Evolutionary conservation across 495 filamentous ascomycete species (phyloP), one percentile per base, ranked within the genome.

Genomic region (Aspergillus ostianus): DNA sequence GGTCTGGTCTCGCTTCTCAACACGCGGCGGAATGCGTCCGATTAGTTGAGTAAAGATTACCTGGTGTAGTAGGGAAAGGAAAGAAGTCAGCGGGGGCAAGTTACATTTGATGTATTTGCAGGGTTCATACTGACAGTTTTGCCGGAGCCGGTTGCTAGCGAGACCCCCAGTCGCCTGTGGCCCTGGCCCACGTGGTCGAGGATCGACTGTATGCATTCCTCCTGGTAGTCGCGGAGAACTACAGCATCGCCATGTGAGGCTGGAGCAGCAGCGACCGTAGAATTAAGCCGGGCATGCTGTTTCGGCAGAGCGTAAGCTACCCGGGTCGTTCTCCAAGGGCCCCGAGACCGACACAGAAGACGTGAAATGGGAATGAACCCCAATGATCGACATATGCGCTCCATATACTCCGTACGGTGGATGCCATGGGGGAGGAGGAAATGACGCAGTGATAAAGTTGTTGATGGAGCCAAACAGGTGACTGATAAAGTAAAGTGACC

Each of bases 21-120:
- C 74, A n/a, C 70, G 77, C 7, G 87, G 73, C 53, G 79, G 75
- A 52, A 97, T 77, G 49, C 90, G 90, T 56, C 87, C 85, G 52
- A 99, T 97, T 10, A 99, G 81, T 61, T 96, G 91, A 6, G 93
- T 98, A 79, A 99, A 99, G 61, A 99, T 92, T 64, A 98, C 87
- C 89, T 92, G 30, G 46, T 20, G 19, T 10, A 44, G 9, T 55
- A 23, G 46, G 23, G 47, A 59, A 23, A 15, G 13, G 10, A 17
- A 41, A 8, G 12, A 41, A 61, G 29, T 57, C 23, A 57, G 47
- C 18, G 21, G 17, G 44, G 29, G 13, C 3, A 32, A 18, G 4
- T 6, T 12, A 44, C 8, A 9, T 32, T 41, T 12, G 9, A 26
- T 6, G 36, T 10, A 41, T 41, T 13, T 41, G 13, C 23, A 36